These are phyloP conservation scores for Sugiyamaella castrensis DNA, from an alignment of 1,139 yeast genomes.

Conservation along the genomic window DNA sequence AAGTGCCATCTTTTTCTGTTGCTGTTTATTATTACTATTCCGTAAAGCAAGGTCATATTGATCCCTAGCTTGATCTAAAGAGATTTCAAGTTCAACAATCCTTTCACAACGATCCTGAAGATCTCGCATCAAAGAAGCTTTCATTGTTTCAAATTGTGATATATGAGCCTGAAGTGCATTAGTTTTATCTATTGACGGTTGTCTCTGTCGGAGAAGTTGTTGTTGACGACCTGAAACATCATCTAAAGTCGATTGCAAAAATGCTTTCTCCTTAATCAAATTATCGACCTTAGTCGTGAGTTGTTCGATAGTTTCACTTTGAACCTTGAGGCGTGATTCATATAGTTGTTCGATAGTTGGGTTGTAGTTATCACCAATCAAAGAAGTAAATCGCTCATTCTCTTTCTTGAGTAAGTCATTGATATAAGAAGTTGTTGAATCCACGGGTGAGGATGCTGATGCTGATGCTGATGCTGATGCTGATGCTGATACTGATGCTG, in stretches of 20 bases:
- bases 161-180: constrained; percentile 29
- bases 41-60: constrained; percentile 36
- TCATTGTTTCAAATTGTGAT: constrained; percentile 34
- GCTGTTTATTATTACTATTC: constrained; percentile 34
- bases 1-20: constrained; percentile 40
- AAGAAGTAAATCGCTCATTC: constrained; percentile 6
- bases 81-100: constrained; percentile 45
- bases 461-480: constrained; percentile 2
- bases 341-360: constrained; percentile 19
- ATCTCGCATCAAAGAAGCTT: constrained; percentile 42
- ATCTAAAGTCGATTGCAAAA: constrained; percentile 15
- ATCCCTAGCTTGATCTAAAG: constrained; percentile 41
- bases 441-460: neutral
- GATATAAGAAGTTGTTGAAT: neutral
- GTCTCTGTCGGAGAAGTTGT: constrained; percentile 2
- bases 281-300: constrained; percentile 26
- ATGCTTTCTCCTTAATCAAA: constrained; percentile 21
- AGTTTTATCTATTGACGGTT: constrained; percentile 23
- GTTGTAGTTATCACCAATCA: constrained; percentile 1
- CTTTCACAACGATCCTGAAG: constrained; percentile 43
- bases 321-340: constrained; percentile 24
- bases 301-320: constrained; percentile 27
- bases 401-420: constrained; percentile 9
- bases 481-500: constrained; percentile 1
- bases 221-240: constrained; percentile 8